Base-by-base conservation (phyloP, 2,329 filamentous ascomycete genomes). In the Aspergillus chevalieri region DNA sequence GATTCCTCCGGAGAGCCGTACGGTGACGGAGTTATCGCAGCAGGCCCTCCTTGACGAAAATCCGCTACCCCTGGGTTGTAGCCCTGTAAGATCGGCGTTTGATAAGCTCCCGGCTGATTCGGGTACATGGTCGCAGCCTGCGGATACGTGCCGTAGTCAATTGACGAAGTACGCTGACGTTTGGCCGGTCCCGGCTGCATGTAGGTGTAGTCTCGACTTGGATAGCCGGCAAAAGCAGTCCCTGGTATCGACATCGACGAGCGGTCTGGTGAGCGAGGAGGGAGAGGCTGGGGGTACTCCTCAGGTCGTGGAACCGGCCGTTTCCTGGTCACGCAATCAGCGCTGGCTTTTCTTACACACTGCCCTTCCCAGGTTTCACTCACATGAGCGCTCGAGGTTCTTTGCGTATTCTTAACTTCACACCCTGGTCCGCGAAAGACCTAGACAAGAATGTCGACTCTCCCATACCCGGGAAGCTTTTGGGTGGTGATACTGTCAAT, bases 341-440 rank as follows among this genome's bases (percentile, higher is more conserved):
- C 44, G 19, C 42, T 39, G 26, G 17, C 47, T 8, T 24, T 9
- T 9, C 34, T 14, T 36, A 24, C 10, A 15, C 12, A 22, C 3
- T 10, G 7, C n/a, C 14, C 19, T 19, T 14, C 10, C 17, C 17
- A 3, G 9, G 4, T 15, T 10, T 12, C 34, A 66, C 67, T 61
- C 53, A 71, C 70, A 72, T 62, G 51, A 72, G 56, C n/a, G 78
- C 78, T 49, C 87, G 78, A 42, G 87, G 86, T 67, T 95, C 89
- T 65, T 95, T 95, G 48, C 89, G 82, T 43, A 95, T 78, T 47
- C 89, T 80, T 28, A 95, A 74, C 46, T 89, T 84, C 12, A 95
- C 87, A 7, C 90, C 90, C 65, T 95, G 89, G 60, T 95, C 89
- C 55, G 86, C 87, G 67, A 95, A 92, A 0, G 86, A 84, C 46